Conservation (phyloP, 192 early-diverging fungal genomes). For the Coemansia sp. region DNA sequence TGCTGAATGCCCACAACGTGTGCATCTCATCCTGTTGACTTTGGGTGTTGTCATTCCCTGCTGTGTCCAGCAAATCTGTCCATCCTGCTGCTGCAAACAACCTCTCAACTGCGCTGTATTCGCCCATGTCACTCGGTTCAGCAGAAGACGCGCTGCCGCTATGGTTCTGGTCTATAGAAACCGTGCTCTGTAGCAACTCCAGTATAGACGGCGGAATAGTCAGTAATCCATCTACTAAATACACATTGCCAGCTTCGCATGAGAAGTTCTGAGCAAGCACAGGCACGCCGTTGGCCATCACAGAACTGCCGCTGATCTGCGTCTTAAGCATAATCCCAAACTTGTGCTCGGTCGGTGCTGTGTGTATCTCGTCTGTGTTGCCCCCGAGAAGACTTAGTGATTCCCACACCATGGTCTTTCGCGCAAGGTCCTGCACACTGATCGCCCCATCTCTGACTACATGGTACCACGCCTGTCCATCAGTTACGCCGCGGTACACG, state of each 20-base stretch:
- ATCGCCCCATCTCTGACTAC: conserved; percentile 34
- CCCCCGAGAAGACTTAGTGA: conserved; percentile 23
- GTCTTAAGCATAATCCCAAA: conserved; percentile 47
- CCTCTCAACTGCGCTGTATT: conserved; percentile 30
- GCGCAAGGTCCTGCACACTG: conserved; percentile 10
- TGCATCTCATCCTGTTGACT: conserved; percentile 19
- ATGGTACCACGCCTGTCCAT: conserved; percentile 54
- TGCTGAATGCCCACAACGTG: conserved; percentile 51
- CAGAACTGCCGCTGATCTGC: conserved; percentile 6
- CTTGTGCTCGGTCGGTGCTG: background rate
- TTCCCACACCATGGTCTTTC: conserved; percentile 46
- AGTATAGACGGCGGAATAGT: conserved; percentile 40
- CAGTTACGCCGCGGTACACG: conserved; percentile 38
- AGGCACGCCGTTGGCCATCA: conserved; percentile 33
- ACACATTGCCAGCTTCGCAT: conserved; percentile 42
- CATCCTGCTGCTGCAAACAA: conserved; percentile 41
- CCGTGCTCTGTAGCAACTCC: conserved; percentile 21
- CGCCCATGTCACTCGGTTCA: conserved; percentile 3
- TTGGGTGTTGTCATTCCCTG: background rate
- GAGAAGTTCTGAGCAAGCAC: conserved; percentile 32
- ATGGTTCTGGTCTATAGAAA: too few species aligned
- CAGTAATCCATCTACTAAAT: conserved; percentile 40
- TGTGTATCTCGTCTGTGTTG: background rate
- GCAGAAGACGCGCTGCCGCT: background rate
- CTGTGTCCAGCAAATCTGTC: conserved; percentile 21